Base-by-base conservation (phyloP, 2,329 filamentous ascomycete species). In the Gliomastix tumulicola region DNA sequence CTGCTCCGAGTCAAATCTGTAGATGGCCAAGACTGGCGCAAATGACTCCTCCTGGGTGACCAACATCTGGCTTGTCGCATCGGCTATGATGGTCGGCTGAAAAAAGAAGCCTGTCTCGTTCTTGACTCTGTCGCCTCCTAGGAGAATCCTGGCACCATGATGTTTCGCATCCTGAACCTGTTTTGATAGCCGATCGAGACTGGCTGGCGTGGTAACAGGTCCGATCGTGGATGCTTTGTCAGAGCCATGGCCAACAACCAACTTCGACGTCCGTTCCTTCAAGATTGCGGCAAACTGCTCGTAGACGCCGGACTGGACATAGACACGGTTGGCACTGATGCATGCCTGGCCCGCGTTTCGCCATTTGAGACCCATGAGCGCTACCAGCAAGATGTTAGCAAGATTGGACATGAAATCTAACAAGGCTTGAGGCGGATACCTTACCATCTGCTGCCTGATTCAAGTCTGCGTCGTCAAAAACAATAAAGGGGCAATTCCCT, bases 1-100 rank as follows among this genome's bases (percentile, higher is more conserved):
- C 21, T 79, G 75, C 54, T 88, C 82, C 0, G 71, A 77, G 21
- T 82, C 69, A 52, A 87, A 87, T 12, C 71, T 64, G 58, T 84
- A 84, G 4, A 87, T 55, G 1, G 76, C 81, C 1, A 81, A 79
- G 1, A 87, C 71, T 3, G 82, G 83, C 1, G 81, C 82, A 48
- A 87, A 87, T 0, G 81, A 86, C 56, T 87, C 82, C 45, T 87
- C 82, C 3, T 66, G 65, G 18, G 78, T 73, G 41, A 87, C 63
- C 39, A 69, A 60, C 82, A 86, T 87, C 22, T 80, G 70, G 42
- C 67, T 65, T 12, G 61, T 83, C 69, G 84, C 81, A 33, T 76
- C 73, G 12, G 76, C 72, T 36, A 88, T 66, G 20, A 87, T 78
- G 0, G 82, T 85, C 2, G 79, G 79, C 45, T 79, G 65, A 60